Percentiles rank a stretch among this genome's conserved stretches.
Conservation (phyloP, 2,329 filamentous ascomycete genomes). For the Cytospora piceae region DNA sequence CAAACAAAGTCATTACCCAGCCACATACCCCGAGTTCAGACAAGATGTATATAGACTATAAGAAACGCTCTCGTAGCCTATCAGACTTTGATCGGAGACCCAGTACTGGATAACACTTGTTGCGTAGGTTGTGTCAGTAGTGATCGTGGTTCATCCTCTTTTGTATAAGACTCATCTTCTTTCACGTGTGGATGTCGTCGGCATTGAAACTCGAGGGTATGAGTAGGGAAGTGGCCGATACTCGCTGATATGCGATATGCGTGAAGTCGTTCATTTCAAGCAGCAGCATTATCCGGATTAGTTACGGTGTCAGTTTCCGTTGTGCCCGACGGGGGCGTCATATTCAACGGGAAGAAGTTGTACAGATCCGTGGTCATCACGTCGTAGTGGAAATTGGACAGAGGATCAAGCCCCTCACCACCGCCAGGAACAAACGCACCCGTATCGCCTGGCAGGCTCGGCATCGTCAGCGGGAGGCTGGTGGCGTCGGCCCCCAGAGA, state of each 20-base stretch:
- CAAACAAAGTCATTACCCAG: neutral
- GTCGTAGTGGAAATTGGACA: constrained; percentile 32
- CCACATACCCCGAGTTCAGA: neutral
- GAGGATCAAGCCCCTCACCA: constrained; percentile 25
- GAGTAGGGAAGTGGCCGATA: no score
- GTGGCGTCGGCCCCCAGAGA: constrained; percentile 9
- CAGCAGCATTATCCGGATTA: neutral
- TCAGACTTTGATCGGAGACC: no score
- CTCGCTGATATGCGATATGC: neutral
- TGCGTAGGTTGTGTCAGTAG: neutral
- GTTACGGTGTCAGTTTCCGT: neutral
- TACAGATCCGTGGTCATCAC: constrained; percentile 38
- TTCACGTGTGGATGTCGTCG: no score
- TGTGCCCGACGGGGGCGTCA: constrained; percentile 29
- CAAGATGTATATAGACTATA: neutral
- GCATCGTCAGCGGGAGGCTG: constrained; percentile 12
- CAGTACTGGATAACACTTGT: no score
- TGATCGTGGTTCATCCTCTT: neutral
- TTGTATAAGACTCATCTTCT: neutral
- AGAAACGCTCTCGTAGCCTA: neutral
- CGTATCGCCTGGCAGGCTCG: neutral
- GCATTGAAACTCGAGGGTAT: no score
- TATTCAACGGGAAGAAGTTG: constrained; percentile 36
- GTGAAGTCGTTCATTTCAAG: neutral
- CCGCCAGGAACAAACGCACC: constrained; percentile 1